Evolutionary conservation across 305 asterid species (phyloP).

Genomic region (Fraxinus paxiana): DNA sequence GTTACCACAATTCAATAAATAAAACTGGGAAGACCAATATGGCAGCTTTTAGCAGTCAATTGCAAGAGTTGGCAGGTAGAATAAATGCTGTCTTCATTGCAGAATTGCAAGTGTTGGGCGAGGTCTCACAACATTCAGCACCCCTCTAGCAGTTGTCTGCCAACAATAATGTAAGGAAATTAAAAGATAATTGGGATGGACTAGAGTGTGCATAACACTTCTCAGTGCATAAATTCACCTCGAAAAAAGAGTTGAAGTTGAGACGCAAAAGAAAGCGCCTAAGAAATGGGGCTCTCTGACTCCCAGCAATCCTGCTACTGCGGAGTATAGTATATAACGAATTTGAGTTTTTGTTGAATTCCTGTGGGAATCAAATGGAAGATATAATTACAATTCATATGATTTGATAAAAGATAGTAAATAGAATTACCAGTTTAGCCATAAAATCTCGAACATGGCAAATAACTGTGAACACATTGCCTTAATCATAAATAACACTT

Average conservation of each 20-base stretch:
- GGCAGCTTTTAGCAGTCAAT: conserved; percentile 20
- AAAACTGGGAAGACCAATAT: background rate
- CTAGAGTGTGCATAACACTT: background rate
- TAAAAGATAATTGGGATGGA: conserved; percentile 8
- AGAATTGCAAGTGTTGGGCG: conserved; percentile 54
- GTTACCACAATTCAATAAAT: background rate
- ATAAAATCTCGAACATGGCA: background rate
- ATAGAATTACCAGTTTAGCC: background rate
- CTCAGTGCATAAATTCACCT: conserved; percentile 42
- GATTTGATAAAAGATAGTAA: background rate
- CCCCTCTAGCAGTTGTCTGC: conserved; percentile 95
- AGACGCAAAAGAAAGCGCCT: conserved; percentile 96
- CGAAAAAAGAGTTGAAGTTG: conserved; percentile 88
- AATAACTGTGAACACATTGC: background rate
- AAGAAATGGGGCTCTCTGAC: conserved; percentile 97
- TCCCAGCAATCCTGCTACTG: conserved; percentile 95
- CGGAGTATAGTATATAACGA: conserved; percentile 91
- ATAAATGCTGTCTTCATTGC: conserved; percentile 35
- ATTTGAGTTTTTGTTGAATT: conserved; percentile 89
- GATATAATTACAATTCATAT: background rate
- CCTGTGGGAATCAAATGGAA: conserved; percentile 42
- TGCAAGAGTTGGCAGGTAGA: conserved; percentile 14
- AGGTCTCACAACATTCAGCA: conserved; percentile 79
- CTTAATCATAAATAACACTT: background rate
- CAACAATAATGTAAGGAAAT: conserved; percentile 19